A percentile compares a stretch with the other conserved stretches of the same genome.
These are phyloP conservation scores for Meyerozyma sp. DNA, from an alignment of 1,139 yeast species.

Conservation along the genomic window DNA sequence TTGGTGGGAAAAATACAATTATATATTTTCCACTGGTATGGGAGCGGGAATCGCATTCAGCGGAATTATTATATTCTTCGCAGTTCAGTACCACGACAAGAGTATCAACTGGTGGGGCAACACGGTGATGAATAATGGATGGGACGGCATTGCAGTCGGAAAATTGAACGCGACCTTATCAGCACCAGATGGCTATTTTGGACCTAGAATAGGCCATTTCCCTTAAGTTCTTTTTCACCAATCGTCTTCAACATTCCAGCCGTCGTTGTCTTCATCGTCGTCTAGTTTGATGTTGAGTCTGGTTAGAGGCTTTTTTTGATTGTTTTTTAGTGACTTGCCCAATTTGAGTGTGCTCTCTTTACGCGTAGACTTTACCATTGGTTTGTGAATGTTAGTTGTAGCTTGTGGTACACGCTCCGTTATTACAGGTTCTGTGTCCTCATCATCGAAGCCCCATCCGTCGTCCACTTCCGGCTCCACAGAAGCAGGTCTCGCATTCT, in stretches of 20 bases:
- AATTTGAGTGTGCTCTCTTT: constrained; percentile 4
- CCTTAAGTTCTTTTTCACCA: constrained; percentile 4
- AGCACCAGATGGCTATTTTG: constrained; percentile 16
- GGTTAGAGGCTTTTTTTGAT: not conserved
- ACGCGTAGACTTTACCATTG: constrained; percentile 7
- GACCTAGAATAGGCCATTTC: constrained; percentile 11
- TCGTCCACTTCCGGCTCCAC: not conserved
- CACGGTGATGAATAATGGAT: constrained; percentile 33
- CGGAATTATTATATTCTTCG: constrained; percentile 50
- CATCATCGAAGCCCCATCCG: not conserved
- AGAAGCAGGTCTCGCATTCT: not conserved
- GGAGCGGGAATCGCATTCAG: constrained; percentile 58
- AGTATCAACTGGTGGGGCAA: constrained; percentile 59
- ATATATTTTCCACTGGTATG: constrained; percentile 43
- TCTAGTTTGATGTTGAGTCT: not conserved
- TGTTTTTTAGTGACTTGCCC: not conserved
- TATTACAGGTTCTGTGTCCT: not conserved
- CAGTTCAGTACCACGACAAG: constrained; percentile 42
- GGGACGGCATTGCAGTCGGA: constrained; percentile 33
- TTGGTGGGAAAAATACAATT: constrained; percentile 67
- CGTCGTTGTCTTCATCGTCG: constrained; percentile 1
- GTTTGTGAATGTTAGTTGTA: constrained; percentile 8
- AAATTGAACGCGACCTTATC: constrained; percentile 8
- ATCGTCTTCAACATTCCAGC: constrained; percentile 11
- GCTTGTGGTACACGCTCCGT: not conserved